Conservation (phyloP, 192 early-diverging fungal genomes). For the Cladochytrium replicatum region DNA sequence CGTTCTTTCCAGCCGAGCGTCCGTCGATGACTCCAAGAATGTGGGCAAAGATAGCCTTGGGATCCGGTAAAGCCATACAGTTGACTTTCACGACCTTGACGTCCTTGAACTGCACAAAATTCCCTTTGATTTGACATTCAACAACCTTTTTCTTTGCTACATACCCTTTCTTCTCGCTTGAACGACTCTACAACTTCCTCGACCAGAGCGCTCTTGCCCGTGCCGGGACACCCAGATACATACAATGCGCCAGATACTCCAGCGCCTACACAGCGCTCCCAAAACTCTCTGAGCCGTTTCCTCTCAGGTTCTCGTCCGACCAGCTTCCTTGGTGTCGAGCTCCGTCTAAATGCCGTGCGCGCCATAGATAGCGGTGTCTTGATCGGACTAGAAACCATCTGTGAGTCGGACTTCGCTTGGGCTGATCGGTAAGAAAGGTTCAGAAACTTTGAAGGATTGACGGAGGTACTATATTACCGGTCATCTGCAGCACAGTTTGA, state of each 20-base stretch:
- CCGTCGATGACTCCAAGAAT: conserved; percentile 38
- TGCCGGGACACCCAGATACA: conserved; percentile 84
- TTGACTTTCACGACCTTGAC: conserved; percentile 59
- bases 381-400: too few species aligned
- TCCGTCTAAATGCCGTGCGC: conserved; percentile 61
- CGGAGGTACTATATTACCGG: too few species aligned
- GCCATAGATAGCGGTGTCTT: too few species aligned
- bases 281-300: conserved; percentile 38
- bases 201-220: conserved; percentile 87
- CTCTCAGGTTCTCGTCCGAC: conserved; percentile 58
- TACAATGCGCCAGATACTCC: conserved; percentile 42
- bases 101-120: neutral
- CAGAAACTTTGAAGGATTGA: too few species aligned
- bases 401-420: too few species aligned
- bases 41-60: conserved; percentile 57
- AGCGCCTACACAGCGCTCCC: conserved; percentile 33
- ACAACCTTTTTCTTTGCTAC: neutral
- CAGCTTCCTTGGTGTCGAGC: conserved; percentile 44
- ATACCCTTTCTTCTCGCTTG: neutral
- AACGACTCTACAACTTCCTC: conserved; percentile 36
- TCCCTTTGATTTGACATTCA: neutral
- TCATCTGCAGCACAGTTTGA: too few species aligned
- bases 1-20: conserved; percentile 32
- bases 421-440: too few species aligned
- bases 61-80: conserved; percentile 74